phyloP scores from a whole-genome alignment of 257 asterid genomes.

The Agastache rugosa region DNA sequence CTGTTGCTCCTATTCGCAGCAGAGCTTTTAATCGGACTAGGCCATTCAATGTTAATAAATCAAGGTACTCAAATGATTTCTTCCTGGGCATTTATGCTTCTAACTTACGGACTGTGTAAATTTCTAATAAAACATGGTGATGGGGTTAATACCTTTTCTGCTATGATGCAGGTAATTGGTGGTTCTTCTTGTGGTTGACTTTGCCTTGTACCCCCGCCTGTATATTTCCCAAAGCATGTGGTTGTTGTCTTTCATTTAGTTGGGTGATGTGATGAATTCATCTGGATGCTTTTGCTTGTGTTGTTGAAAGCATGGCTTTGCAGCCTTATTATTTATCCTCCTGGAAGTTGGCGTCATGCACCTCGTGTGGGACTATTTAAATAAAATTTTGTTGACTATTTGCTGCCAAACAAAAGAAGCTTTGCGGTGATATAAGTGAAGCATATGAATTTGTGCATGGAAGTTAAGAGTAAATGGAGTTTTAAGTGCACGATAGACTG shows the following conservation, averaged over 20 bases:
- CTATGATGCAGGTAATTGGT: slow-evolving; percentile 59
- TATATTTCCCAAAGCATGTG: slow-evolving; percentile 41
- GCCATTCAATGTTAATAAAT: slow-evolving; percentile 49
- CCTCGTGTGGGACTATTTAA: background rate
- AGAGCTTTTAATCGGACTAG: slow-evolving; percentile 52
- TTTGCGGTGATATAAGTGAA: slow-evolving; percentile 21
- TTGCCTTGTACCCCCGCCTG: slow-evolving; percentile 39
- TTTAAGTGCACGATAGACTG: background rate
- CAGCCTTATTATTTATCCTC: slow-evolving; percentile 16
- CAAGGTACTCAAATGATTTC: slow-evolving; percentile 46
- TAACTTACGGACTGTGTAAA: background rate
- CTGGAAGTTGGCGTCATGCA: slow-evolving; percentile 26
- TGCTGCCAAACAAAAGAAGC: slow-evolving; percentile 29
- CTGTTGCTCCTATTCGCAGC: slow-evolving; percentile 54
- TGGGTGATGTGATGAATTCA: slow-evolving; percentile 34
- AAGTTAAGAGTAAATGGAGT: slow-evolving; percentile 20
- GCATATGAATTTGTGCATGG: slow-evolving; percentile 24
- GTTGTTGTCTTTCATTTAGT: slow-evolving; percentile 35
- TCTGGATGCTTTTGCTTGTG: slow-evolving; percentile 19
- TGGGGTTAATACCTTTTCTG: slow-evolving; percentile 7
- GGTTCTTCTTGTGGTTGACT: slow-evolving; percentile 48
- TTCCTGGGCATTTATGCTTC: background rate
- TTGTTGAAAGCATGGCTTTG: slow-evolving; percentile 7
- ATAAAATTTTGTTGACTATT: slow-evolving; percentile 24
- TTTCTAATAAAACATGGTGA: background rate